Evolutionary conservation across 2,329 filamentous ascomycete genomes (phyloP).

Genomic region (Dothidotthia symphoricarpi): DNA sequence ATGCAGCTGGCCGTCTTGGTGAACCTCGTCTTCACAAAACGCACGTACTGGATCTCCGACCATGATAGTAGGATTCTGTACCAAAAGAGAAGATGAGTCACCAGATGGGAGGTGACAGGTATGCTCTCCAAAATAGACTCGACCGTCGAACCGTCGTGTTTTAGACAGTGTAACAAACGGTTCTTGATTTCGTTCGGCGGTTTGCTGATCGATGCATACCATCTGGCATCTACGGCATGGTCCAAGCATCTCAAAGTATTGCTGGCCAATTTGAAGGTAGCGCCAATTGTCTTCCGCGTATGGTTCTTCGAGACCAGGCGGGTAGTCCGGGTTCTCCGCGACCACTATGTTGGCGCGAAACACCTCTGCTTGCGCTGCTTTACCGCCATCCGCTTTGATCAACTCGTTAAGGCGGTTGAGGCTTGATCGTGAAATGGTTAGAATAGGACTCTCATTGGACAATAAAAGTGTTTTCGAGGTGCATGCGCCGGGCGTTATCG

Average conservation of each 20-base stretch:
- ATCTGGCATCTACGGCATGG: constrained; percentile 90
- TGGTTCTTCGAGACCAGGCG: constrained; percentile 52
- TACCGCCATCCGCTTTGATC: constrained; percentile 64
- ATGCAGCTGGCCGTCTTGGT: constrained; percentile 22
- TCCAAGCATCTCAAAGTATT: constrained; percentile 70
- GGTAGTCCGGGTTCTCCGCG: constrained; percentile 46
- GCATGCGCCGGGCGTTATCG: constrained; percentile 53
- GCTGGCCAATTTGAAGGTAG: constrained; percentile 62
- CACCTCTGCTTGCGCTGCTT: constrained; percentile 65
- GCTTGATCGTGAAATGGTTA: constrained; percentile 78
- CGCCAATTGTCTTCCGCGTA: constrained; percentile 83
- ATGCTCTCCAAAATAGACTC: constrained; percentile 88
- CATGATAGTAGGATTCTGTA: constrained; percentile 40
- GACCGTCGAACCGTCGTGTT: constrained; percentile 77
- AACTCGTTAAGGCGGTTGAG: constrained; percentile 72
- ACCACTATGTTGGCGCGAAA: constrained; percentile 91
- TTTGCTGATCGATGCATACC: constrained; percentile 89
- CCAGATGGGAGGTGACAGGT: constrained; percentile 45
- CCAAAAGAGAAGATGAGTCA: constrained; percentile 19
- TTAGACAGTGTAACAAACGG: constrained; percentile 87
- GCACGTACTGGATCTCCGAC: constrained; percentile 39
- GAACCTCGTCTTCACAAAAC: constrained; percentile 31
- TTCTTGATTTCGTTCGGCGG: constrained; percentile 73
- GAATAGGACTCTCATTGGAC: constrained; percentile 91
- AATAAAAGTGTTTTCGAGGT: constrained; percentile 65